These are phyloP conservation scores for Haplographium delicatum DNA, from an alignment of 495 filamentous ascomycete species.

Conservation along the genomic window DNA sequence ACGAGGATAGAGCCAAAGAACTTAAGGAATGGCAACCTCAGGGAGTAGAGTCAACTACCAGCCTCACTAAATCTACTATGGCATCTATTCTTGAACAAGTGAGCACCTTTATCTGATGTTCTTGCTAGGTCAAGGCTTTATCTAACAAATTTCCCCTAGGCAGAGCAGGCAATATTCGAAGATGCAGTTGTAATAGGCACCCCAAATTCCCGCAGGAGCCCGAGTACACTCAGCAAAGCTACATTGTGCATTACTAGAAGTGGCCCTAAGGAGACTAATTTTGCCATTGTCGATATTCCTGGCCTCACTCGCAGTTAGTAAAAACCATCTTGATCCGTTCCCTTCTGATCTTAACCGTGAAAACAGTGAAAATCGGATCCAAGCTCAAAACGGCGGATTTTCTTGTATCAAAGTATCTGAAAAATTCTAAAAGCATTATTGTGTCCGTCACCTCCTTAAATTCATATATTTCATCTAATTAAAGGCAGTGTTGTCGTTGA, in stretches of 20 bases:
- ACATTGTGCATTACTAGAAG: slow-evolving; percentile 6
- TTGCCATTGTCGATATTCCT: slow-evolving; percentile 16
- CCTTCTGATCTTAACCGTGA: too few relatives aligned
- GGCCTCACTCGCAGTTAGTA: slow-evolving; percentile 11
- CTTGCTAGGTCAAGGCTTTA: background rate
- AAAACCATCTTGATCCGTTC: background rate
- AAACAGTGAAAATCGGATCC: background rate
- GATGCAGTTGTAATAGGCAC: background rate
- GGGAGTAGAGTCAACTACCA: background rate
- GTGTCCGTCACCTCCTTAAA: background rate
- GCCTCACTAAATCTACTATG: slow-evolving; percentile 2
- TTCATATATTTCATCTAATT: background rate
- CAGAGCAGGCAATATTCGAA: slow-evolving; percentile 4
- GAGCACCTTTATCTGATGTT: background rate
- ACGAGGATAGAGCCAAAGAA: background rate
- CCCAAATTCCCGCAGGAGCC: background rate
- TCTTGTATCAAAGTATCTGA: slow-evolving; percentile 7
- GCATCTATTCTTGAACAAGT: slow-evolving; percentile 4
- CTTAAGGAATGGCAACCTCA: slow-evolving; percentile 1
- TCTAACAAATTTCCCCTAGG: background rate
- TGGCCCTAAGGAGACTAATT: slow-evolving; percentile 12
- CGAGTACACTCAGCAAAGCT: slow-evolving; percentile 7
- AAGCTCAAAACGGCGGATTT: background rate
- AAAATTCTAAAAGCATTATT: slow-evolving; percentile 8
- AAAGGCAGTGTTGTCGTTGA: slow-evolving; percentile 2